phyloP scores from a whole-genome alignment of 2,329 filamentous ascomycete genomes.

The Waltergamsia citrina region DNA sequence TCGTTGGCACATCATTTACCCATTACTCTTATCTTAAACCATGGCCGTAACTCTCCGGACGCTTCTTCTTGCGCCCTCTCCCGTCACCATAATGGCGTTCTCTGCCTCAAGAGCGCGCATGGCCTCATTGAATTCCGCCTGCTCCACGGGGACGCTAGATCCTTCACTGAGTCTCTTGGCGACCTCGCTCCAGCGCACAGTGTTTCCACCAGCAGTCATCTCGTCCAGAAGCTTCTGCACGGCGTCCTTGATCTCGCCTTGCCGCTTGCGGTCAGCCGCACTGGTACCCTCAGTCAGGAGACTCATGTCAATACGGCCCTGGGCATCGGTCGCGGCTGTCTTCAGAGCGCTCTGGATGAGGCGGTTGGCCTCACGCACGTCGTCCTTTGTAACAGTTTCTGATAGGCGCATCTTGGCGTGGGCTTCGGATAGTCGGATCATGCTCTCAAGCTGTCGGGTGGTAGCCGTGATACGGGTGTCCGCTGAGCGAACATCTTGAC shows the following conservation, averaged over 20 bases:
- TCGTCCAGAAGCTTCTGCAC: constrained; percentile 72
- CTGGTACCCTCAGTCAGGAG: constrained; percentile 91
- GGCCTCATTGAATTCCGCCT: constrained; percentile 72
- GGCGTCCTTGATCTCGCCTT: constrained; percentile 75
- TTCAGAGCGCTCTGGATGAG: constrained; percentile 92
- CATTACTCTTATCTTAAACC: constrained; percentile 13
- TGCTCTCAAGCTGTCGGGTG: constrained; percentile 90
- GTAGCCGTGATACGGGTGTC: constrained; percentile 98
- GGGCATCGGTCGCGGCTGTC: constrained; percentile 88
- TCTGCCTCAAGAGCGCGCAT: constrained; percentile 76
- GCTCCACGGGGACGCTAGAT: constrained; percentile 62
- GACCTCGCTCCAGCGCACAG: constrained; percentile 72
- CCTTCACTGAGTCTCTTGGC: constrained; percentile 63
- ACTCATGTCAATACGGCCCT: constrained; percentile 95
- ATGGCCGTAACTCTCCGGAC: constrained; percentile 64
- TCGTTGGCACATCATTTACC: background rate
- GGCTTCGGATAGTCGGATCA: constrained; percentile 94
- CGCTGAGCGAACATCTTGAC: constrained; percentile 73
- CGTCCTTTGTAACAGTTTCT: constrained; percentile 62
- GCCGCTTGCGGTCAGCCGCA: constrained; percentile 73
- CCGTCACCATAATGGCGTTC: constrained; percentile 68
- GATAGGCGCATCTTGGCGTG: constrained; percentile 96
- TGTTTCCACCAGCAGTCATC: constrained; percentile 56
- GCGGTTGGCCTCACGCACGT: constrained; percentile 85
- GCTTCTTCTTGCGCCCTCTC: constrained; percentile 75